Evolutionary conservation across 2,329 filamentous ascomycete genomes (phyloP).

Genomic region (Myriosclerotinia scirpicola): DNA sequence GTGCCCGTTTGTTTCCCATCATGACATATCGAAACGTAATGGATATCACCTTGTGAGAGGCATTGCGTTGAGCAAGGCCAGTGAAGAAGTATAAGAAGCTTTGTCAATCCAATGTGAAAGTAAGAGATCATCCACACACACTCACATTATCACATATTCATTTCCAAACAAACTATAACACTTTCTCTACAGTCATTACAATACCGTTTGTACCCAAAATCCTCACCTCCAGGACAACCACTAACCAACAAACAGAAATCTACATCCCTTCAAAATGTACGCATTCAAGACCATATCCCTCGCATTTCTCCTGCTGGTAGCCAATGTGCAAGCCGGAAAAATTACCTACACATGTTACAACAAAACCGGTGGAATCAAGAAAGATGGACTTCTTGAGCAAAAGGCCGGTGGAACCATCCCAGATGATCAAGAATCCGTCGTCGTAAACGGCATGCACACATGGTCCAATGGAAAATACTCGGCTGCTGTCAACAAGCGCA

Average conservation of each 20-base stretch:
- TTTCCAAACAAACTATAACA: not conserved
- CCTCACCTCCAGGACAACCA: not conserved
- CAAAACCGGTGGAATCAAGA: not conserved
- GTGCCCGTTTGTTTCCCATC: not conserved
- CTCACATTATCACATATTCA: not conserved
- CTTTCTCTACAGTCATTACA: not conserved
- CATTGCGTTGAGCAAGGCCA: not conserved
- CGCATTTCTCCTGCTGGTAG: not conserved
- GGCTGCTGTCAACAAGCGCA: not conserved
- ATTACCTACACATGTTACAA: not conserved
- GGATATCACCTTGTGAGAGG: not conserved
- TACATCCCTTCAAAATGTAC: not conserved
- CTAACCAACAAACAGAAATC: not conserved
- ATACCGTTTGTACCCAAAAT: not conserved
- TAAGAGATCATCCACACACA: not conserved
- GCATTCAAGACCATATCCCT: slow-evolving; percentile 5
- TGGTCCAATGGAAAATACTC: not conserved
- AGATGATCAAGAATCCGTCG: not conserved
- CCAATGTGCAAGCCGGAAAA: not conserved
- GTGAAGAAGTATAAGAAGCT: not conserved
- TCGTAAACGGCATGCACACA: not conserved
- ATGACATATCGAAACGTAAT: not conserved
- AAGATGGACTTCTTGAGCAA: not conserved
- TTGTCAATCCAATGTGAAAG: not conserved
- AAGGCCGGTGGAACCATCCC: not conserved